Base-by-base conservation (phyloP, 2,329 filamentous ascomycete species). In the Davidsoniella eucalypti region DNA sequence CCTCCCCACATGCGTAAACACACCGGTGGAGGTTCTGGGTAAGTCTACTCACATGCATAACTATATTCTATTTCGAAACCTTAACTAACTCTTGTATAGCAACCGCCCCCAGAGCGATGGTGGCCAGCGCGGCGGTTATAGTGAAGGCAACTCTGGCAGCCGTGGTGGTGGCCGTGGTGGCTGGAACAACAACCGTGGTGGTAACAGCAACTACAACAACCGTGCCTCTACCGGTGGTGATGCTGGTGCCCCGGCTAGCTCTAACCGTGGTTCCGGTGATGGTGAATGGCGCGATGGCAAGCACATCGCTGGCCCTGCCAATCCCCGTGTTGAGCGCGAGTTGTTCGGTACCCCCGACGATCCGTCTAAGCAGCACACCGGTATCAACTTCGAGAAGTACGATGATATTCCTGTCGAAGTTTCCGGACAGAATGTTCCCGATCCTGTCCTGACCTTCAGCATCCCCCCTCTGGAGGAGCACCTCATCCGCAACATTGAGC, bases 361-460 rank as follows among this genome's bases (percentile, higher is more conserved):
- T 63, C 87, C 90, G 56, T 80, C 83, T 58, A 96, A 95, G 76
- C 85, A 94, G 67, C 85, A 93, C 62, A 95, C 87, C 33, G 92
- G 92, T 68, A 96, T 98, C 83, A 98, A 98, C 78, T 98, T 98
- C 65, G 83, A 94, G 72, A 98, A 98, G 75, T 98, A 98, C 69
- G 92, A 98, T 63, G 92, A 98, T 67, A 98, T 98, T 58, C 92
- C 92, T 50, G 92, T 98, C 57, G 92, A 96, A 70, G 92, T 92
- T 56, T 95, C 90, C 54, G 92, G 92, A 54, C 82, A 87, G 49
- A 80, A 94, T 62, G 87, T 96, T 49, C 92, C 92, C 43, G 92
- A 96, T 63, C 84, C 90, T 39, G 86, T 95, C 58, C 81, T 81
- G 57, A 75, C 80, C 55, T 98, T 98, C 76, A 87, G 79, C 63